A percentile compares a stretch with the other conserved stretches of the same genome.
Conservation (phyloP, 495 filamentous ascomycete species). For the Daldinia grandis region DNA sequence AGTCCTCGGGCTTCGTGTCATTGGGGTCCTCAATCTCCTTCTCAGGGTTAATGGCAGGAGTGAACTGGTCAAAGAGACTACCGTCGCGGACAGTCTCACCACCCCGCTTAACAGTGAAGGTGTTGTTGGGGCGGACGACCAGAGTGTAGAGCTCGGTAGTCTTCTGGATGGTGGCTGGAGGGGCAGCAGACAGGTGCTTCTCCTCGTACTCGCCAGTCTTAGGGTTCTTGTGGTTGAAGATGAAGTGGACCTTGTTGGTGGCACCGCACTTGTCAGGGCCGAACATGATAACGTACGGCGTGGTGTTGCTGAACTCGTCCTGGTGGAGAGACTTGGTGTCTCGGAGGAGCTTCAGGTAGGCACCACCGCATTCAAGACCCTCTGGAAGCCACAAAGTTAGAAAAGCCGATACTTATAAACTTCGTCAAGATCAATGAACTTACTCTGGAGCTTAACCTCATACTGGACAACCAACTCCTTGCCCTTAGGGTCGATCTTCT, state of each 20-base stretch:
- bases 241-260: constrained; percentile 99
- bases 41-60: constrained; percentile 88
- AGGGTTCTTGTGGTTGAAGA: constrained; percentile 99
- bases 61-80: constrained; percentile 94
- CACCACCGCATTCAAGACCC: constrained; percentile 97
- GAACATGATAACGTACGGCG: constrained; percentile 99
- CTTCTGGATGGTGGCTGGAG: constrained; percentile 87
- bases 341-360: constrained; percentile 98
- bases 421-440: constrained; percentile 47
- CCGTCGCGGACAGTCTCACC: constrained; percentile 86
- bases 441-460: constrained; percentile 99
- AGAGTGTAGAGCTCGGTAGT: constrained; percentile 93
- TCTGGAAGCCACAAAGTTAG: constrained; percentile 58
- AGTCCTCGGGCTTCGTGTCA: constrained; percentile 93
- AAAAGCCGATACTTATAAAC: constrained; percentile 34
- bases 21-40: constrained; percentile 97
- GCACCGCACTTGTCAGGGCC: constrained; percentile 99
- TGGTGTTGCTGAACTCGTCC: constrained; percentile 97
- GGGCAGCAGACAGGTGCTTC: constrained; percentile 92
- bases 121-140: constrained; percentile 94
- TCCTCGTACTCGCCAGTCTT: constrained; percentile 99
- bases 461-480: constrained; percentile 98
- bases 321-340: constrained; percentile 96
- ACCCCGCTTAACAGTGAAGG: constrained; percentile 88
- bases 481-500: constrained; percentile 95